A percentile compares a stretch with the other conserved stretches of the same genome.
Conservation (phyloP, 2,329 filamentous ascomycete species). For the Penicillium digitatum region DNA sequence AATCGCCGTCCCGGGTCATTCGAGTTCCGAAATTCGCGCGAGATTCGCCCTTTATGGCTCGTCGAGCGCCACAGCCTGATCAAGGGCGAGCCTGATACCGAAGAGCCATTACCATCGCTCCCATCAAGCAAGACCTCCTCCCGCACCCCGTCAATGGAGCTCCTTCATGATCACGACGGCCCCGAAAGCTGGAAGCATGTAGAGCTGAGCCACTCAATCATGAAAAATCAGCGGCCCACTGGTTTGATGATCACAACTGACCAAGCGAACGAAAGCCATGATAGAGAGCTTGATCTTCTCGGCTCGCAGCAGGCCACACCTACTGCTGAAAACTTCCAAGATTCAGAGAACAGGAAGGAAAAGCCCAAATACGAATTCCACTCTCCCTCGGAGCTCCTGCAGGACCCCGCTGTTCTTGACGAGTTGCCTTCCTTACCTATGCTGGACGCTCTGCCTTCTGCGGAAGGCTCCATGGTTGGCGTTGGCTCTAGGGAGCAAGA, state of each 20-base stretch:
- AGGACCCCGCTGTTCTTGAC: constrained; percentile 31
- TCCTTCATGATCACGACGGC: constrained; percentile 26
- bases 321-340: constrained; percentile 54
- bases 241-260: constrained; percentile 36
- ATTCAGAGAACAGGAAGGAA: constrained; percentile 33
- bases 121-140: constrained; percentile 51
- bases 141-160: constrained; percentile 42
- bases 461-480: constrained; percentile 31
- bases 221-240: constrained; percentile 25
- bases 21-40: constrained; percentile 54
- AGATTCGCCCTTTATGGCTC: constrained; percentile 78
- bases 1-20: constrained; percentile 49
- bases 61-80: constrained; percentile 59
- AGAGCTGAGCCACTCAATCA: constrained; percentile 25
- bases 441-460: constrained; percentile 27
- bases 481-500: constrained; percentile 18
- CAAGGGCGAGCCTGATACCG: constrained; percentile 40
- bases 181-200: constrained; percentile 31
- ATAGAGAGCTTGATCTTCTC: constrained; percentile 45
- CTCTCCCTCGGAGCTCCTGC: constrained; percentile 45
- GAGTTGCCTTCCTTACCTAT: constrained; percentile 25
- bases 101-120: constrained; percentile 48
- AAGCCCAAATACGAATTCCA: constrained; percentile 46
- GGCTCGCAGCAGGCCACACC: constrained; percentile 67
- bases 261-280: constrained; percentile 27